These are phyloP conservation scores for Fusarium subglutinans DNA, from an alignment of 2,329 filamentous ascomycete genomes.

Conservation along the genomic window DNA sequence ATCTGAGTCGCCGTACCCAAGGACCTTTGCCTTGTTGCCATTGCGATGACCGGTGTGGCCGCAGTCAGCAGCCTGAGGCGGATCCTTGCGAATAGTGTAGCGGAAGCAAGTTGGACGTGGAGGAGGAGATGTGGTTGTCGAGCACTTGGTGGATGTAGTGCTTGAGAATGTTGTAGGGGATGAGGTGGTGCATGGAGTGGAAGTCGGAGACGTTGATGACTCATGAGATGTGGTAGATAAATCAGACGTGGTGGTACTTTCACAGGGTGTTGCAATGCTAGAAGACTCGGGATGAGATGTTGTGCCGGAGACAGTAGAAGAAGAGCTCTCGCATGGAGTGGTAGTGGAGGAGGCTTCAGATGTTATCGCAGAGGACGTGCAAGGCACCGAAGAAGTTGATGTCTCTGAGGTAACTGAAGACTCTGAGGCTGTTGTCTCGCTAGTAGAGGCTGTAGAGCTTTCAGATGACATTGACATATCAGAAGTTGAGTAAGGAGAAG, in stretches of 20 bases:
- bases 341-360: background rate
- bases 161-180: background rate
- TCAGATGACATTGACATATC: background rate
- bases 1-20: conserved; percentile 19
- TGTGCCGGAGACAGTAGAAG: background rate
- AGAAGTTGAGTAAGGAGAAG: background rate
- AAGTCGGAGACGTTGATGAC: background rate
- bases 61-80: conserved; percentile 6
- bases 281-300: background rate
- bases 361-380: background rate
- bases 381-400: background rate
- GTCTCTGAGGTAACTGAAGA: background rate
- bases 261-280: background rate
- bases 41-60: conserved; percentile 10
- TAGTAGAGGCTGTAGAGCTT: background rate
- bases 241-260: background rate
- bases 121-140: background rate
- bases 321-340: background rate
- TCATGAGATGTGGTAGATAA: background rate
- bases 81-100: conserved; percentile 18
- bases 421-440: background rate
- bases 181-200: background rate
- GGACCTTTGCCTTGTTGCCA: conserved; percentile 15
- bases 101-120: conserved; percentile 26
- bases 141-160: background rate